phyloP scores from a whole-genome alignment of 768 basidiomycete genomes.

The Leccinum olivaceopallidum region DNA sequence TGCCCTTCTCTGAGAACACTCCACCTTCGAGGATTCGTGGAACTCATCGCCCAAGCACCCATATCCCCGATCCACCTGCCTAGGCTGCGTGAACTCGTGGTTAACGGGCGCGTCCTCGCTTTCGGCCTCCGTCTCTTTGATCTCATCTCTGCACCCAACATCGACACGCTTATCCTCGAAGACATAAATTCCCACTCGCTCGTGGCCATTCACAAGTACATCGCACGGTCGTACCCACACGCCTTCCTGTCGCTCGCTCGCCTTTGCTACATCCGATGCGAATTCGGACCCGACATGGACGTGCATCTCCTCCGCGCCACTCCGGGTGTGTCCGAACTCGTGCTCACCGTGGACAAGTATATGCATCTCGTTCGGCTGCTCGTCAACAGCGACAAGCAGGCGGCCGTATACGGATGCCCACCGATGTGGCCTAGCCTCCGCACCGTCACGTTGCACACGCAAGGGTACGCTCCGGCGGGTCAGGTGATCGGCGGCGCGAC shows the following conservation, averaged over 20 bases:
- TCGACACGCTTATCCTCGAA: slow-evolving; percentile 33
- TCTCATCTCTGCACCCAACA: slow-evolving; percentile 32
- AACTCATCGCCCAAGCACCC: slow-evolving; percentile 23
- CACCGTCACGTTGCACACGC: slow-evolving; percentile 31
- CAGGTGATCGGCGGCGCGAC: slow-evolving; percentile 15
- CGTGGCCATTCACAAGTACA: slow-evolving; percentile 30
- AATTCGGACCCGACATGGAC: slow-evolving; percentile 34
- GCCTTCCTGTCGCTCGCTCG: slow-evolving; percentile 30
- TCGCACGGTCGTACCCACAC: slow-evolving; percentile 27
- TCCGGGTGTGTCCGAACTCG: slow-evolving; percentile 33
- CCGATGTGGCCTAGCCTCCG: slow-evolving; percentile 32
- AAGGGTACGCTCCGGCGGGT: slow-evolving; percentile 21
- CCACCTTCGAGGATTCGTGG: slow-evolving; percentile 25
- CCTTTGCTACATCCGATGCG: slow-evolving; percentile 32
- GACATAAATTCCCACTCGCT: slow-evolving; percentile 31
- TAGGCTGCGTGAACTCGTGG: slow-evolving; percentile 30
- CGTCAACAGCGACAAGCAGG: slow-evolving; percentile 36
- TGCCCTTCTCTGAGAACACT: slow-evolving; percentile 26
- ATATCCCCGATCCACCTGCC: slow-evolving; percentile 26
- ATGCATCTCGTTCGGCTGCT: slow-evolving; percentile 33
- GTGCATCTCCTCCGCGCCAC: slow-evolving; percentile 33
- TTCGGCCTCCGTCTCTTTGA: slow-evolving; percentile 34
- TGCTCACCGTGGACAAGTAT: slow-evolving; percentile 31
- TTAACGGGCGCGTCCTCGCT: slow-evolving; percentile 31
- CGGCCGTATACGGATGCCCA: slow-evolving; percentile 26